Percentiles rank a stretch among this genome's conserved stretches.
phyloP scores from a whole-genome alignment of 2,329 filamentous ascomycete genomes.

The Ramichloridium luteum region DNA sequence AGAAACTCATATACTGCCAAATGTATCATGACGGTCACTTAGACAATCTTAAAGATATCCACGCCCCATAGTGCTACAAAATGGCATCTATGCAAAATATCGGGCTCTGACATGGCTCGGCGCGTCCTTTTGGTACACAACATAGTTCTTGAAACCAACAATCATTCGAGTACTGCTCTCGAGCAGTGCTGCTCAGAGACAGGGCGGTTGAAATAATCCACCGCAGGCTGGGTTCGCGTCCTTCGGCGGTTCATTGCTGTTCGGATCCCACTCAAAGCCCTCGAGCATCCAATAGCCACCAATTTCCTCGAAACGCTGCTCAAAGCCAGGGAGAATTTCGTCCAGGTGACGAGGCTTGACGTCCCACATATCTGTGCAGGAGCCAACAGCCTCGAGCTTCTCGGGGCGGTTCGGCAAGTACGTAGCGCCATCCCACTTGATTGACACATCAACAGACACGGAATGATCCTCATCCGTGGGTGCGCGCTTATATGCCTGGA shows the following conservation, averaged over 20 bases:
- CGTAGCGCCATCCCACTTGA: slow-evolving; percentile 9
- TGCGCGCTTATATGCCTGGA: slow-evolving; percentile 21
- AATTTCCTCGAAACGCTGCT: slow-evolving; percentile 11
- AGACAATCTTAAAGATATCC: too few relatives aligned
- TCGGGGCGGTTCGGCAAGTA: slow-evolving; percentile 11
- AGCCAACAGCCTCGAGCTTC: slow-evolving; percentile 6
- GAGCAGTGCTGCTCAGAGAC: slow-evolving; percentile 1
- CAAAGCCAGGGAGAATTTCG: slow-evolving; percentile 11
- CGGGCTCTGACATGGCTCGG: too few relatives aligned
- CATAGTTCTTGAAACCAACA: too few relatives aligned
- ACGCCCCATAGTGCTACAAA: too few relatives aligned
- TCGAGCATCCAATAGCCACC: slow-evolving; percentile 14
- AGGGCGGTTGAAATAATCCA: background rate
- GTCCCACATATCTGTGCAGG: slow-evolving; percentile 11
- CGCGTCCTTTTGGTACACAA: too few relatives aligned
- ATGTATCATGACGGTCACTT: too few relatives aligned
- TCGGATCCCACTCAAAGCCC: slow-evolving; percentile 1
- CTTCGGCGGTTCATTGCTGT: background rate
- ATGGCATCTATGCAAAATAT: too few relatives aligned
- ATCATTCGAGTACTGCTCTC: too few relatives aligned
- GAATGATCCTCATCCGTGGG: slow-evolving; percentile 11
- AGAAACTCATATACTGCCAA: too few relatives aligned
- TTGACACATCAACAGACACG: slow-evolving; percentile 7
- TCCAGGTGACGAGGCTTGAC: slow-evolving; percentile 10
- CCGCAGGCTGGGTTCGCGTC: background rate